phyloP scores from a whole-genome alignment of 257 asterid species.

The Plectranthus barbatus region DNA sequence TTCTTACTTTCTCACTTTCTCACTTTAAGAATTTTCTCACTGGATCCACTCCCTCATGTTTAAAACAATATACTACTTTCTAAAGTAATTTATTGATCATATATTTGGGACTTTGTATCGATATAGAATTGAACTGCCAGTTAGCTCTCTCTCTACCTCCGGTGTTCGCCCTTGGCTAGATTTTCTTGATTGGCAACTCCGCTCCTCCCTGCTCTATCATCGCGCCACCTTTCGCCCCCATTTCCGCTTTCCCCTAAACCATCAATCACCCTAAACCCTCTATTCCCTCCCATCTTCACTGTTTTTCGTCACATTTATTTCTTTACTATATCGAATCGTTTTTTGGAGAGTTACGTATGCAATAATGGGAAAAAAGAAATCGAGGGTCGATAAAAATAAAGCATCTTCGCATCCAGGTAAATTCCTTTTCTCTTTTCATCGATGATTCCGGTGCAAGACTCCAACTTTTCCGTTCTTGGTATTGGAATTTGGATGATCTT shows the following conservation, averaged over 20 bases:
- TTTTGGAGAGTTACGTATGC: background rate
- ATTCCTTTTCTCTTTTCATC: too few species aligned
- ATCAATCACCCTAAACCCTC: background rate
- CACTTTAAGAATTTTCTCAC: too few species aligned
- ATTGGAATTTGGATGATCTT: slow-evolving; percentile 8
- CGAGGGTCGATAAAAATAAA: slow-evolving; percentile 27
- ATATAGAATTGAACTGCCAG: slow-evolving; percentile 10
- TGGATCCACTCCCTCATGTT: too few species aligned
- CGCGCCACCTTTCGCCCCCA: slow-evolving; percentile 28
- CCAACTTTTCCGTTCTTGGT: background rate
- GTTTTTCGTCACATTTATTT: slow-evolving; percentile 7
- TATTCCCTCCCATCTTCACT: slow-evolving; percentile 13
- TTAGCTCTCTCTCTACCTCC: background rate
- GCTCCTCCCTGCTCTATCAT: slow-evolving; percentile 24
- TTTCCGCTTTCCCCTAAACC: slow-evolving; percentile 27
- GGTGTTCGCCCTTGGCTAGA: slow-evolving; percentile 14
- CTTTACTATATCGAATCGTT: background rate
- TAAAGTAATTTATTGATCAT: too few species aligned
- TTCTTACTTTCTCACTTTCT: too few species aligned
- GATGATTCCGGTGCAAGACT: slow-evolving; percentile 6
- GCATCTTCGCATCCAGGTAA: slow-evolving; percentile 38
- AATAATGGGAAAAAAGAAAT: slow-evolving; percentile 46
- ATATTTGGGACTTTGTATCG: too few species aligned
- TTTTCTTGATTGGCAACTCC: slow-evolving; percentile 30
- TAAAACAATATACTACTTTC: too few species aligned